phyloP scores from a whole-genome alignment of 495 filamentous ascomycete genomes.

The Hypoxylon crocopeplum region DNA sequence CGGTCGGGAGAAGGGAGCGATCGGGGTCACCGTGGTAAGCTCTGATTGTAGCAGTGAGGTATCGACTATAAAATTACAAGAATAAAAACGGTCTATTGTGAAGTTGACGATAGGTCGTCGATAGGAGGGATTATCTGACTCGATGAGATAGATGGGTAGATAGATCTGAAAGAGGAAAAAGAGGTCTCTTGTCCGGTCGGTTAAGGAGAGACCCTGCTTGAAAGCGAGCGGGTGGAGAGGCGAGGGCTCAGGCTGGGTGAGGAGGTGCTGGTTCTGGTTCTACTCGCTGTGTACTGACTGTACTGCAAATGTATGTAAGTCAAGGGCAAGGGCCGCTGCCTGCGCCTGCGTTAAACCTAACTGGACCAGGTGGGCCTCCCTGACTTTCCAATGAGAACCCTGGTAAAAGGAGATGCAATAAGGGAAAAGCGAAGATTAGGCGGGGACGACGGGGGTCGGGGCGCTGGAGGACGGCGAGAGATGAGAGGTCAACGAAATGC shows the following conservation, averaged over 20 bases:
- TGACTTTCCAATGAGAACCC: conserved; percentile 36
- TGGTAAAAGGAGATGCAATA: conserved; percentile 29
- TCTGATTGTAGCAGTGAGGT: conserved; percentile 14
- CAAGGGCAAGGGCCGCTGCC: conserved; percentile 26
- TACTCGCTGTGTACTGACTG: no score
- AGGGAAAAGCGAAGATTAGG: conserved; percentile 36
- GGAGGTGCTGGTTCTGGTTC: no score
- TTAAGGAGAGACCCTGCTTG: conserved; percentile 40
- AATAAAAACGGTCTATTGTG: conserved; percentile 16
- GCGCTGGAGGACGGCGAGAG: conserved; percentile 18
- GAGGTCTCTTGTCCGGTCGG: conserved; percentile 22
- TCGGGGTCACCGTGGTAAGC: conserved; percentile 15
- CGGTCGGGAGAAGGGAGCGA: conserved; percentile 35
- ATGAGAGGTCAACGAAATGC: conserved; percentile 21
- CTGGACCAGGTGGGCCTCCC: conserved; percentile 17
- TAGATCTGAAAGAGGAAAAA: conserved; percentile 15
- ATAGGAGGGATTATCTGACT: conserved; percentile 17
- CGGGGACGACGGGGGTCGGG: conserved; percentile 28
- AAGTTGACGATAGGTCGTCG: conserved; percentile 6
- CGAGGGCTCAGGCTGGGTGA: conserved; percentile 35
- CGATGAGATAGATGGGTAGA: conserved; percentile 8
- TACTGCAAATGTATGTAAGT: conserved; percentile 20
- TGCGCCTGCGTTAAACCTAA: conserved; percentile 36
- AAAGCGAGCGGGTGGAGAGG: conserved; percentile 39
- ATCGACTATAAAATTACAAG: conserved; percentile 23